Conservation (phyloP, 345 rosid genomes). For the Brassica nigra region DNA sequence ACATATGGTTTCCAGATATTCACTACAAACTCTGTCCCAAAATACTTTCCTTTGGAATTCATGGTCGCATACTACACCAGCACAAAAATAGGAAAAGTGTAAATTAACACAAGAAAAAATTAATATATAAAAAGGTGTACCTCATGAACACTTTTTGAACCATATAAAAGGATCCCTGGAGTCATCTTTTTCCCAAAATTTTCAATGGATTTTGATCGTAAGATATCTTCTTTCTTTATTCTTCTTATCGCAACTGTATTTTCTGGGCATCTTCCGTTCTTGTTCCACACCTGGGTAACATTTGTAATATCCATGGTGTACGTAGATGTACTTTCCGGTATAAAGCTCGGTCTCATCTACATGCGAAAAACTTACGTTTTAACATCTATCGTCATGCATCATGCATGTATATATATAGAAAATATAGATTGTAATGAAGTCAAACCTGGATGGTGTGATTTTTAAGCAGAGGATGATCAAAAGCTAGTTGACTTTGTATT, state of each 20-base stretch:
- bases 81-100: not conserved
- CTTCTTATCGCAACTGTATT: slow-evolving; percentile 62
- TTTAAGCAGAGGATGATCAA: slow-evolving; percentile 42
- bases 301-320: slow-evolving; percentile 16
- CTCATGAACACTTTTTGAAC: slow-evolving; percentile 28
- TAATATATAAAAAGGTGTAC: slow-evolving; percentile 2
- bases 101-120: not conserved
- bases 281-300: slow-evolving; percentile 54
- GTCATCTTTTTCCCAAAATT: slow-evolving; percentile 54
- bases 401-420: not conserved
- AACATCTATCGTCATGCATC: not conserved
- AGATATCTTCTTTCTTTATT: slow-evolving; percentile 51
- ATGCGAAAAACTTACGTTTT: not conserved
- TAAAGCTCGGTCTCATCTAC: slow-evolving; percentile 57
- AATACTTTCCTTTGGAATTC: slow-evolving; percentile 41
- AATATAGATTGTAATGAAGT: not conserved
- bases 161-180: slow-evolving; percentile 33
- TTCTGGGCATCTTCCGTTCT: slow-evolving; percentile 50
- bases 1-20: slow-evolving; percentile 62
- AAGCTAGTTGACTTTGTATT: slow-evolving; percentile 38
- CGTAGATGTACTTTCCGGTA: slow-evolving; percentile 50
- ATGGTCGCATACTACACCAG: slow-evolving; percentile 50
- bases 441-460: slow-evolving; percentile 44
- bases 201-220: slow-evolving; percentile 50
- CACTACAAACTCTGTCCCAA: slow-evolving; percentile 52